Percentiles rank a stretch among this genome's conserved stretches.
Evolutionary conservation across 2,329 filamentous ascomycete genomes (phyloP).

Genomic region (Eutypella sp.): DNA sequence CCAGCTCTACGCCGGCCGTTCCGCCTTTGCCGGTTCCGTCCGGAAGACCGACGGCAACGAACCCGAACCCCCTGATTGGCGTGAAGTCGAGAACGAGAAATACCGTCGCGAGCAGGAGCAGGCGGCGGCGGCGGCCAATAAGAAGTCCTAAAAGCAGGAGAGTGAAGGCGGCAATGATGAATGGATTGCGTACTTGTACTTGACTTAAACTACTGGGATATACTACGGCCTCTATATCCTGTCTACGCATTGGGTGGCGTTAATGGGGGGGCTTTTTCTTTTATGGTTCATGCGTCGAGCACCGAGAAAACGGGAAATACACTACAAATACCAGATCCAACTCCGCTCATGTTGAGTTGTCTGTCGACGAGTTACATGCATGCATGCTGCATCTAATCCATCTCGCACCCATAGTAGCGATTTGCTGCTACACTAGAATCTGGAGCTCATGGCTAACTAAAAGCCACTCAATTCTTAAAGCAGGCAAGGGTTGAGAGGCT

Average conservation of each 20-base stretch:
- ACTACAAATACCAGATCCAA: neutral
- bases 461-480: too few relatives aligned
- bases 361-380: too few relatives aligned
- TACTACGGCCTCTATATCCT: too few relatives aligned
- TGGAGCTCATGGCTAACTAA: too few relatives aligned
- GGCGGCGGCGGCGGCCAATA: slow-evolving; percentile 12
- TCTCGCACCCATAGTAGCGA: too few relatives aligned
- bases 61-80: slow-evolving; percentile 55
- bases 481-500: too few relatives aligned
- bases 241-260: neutral
- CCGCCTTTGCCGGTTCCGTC: slow-evolving; percentile 61
- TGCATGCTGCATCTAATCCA: too few relatives aligned
- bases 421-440: too few relatives aligned
- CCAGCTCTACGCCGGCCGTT: slow-evolving; percentile 75
- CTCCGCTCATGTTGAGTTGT: neutral
- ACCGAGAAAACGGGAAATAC: neutral
- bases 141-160: neutral
- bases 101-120: slow-evolving; percentile 38
- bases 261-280: neutral
- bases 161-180: neutral
- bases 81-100: slow-evolving; percentile 60
- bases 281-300: neutral
- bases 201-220: neutral
- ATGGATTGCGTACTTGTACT: neutral
- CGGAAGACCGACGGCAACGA: slow-evolving; percentile 66